phyloP scores from a whole-genome alignment of 1,284 basidiomycete genomes.

The Boletus nobilissimus region DNA sequence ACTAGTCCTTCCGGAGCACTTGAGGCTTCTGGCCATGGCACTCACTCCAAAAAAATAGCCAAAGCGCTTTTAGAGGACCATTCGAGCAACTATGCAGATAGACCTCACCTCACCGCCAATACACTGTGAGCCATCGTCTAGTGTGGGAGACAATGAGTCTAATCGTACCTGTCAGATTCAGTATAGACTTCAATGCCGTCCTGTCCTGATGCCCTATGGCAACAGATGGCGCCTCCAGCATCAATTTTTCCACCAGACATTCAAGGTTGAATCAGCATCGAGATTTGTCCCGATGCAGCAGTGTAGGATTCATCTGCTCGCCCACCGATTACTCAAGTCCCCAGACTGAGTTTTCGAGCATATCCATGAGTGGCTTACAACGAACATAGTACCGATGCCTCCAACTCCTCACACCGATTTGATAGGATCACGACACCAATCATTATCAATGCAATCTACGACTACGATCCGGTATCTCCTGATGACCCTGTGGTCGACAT shows the following conservation, averaged over 20 bases:
- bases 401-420: not conserved
- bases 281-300: constrained; percentile 45
- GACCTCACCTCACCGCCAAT: constrained; percentile 44
- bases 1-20: too few relatives aligned
- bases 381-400: not conserved
- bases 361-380: constrained; percentile 29
- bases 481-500: constrained; percentile 33
- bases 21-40: too few relatives aligned
- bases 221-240: constrained; percentile 52
- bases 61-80: constrained; percentile 55
- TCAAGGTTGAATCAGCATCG: constrained; percentile 37
- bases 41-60: constrained; percentile 49
- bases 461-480: constrained; percentile 32
- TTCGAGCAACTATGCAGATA: constrained; percentile 50
- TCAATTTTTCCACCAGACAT: constrained; percentile 49
- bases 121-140: constrained; percentile 19
- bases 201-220: constrained; percentile 52
- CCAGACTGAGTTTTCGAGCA: constrained; percentile 44
- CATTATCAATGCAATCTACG: constrained; percentile 33
- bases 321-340: constrained; percentile 44
- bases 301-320: constrained; percentile 45
- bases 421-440: constrained; percentile 33
- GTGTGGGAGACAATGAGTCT: not conserved
- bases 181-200: constrained; percentile 48
- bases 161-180: constrained; percentile 48